A percentile compares a stretch with the other conserved stretches of the same genome.
These are phyloP conservation scores for Arachis monticola DNA, from an alignment of 331 rosid species.

Conservation along the genomic window DNA sequence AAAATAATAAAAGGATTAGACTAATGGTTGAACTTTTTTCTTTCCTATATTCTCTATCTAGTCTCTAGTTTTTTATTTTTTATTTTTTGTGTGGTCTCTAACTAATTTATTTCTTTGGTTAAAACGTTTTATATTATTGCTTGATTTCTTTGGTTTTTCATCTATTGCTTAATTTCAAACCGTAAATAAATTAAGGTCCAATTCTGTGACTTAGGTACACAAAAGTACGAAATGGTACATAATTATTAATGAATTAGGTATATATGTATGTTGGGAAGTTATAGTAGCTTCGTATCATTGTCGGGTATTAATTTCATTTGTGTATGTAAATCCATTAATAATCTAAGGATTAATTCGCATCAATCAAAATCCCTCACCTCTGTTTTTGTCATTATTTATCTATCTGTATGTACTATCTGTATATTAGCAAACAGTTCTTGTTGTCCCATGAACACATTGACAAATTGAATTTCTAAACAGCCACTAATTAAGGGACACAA, in stretches of 20 bases:
- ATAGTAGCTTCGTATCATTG: too few species aligned
- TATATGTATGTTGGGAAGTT: neutral
- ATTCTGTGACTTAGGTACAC: neutral
- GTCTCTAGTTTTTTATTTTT: too few species aligned
- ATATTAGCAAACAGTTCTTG: conserved; percentile 13
- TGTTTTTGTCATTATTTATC: neutral
- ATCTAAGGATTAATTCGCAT: neutral
- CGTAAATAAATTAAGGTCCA: neutral
- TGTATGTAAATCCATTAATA: neutral
- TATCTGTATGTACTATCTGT: too few species aligned
- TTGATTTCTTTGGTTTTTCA: neutral
- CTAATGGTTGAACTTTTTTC: too few species aligned
- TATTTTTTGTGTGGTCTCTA: too few species aligned
- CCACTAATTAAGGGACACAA: conserved; percentile 18
- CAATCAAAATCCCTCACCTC: conserved; percentile 32
- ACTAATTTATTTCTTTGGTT: too few species aligned
- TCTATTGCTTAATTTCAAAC: neutral
- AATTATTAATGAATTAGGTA: neutral
- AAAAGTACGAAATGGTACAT: neutral
- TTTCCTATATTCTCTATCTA: too few species aligned
- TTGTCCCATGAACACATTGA: conserved; percentile 20
- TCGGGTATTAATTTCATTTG: neutral
- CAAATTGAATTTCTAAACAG: conserved; percentile 4
- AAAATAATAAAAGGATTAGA: too few species aligned
- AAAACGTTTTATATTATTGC: neutral